phyloP scores from a whole-genome alignment of 768 basidiomycete genomes.

The Serendipita indica region DNA sequence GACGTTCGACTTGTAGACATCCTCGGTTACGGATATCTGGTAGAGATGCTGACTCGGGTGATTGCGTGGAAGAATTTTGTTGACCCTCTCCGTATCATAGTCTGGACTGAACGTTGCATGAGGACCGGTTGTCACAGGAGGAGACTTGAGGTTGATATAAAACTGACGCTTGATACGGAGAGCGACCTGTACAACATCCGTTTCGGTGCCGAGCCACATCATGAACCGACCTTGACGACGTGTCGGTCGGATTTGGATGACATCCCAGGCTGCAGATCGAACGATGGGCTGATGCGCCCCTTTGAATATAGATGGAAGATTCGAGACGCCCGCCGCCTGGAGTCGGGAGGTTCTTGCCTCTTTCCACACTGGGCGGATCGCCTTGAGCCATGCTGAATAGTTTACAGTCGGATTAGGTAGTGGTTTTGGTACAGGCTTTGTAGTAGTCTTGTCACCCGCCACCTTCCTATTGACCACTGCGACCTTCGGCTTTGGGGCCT shows the following conservation, averaged over 20 bases:
- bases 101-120: slow-evolving; percentile 44
- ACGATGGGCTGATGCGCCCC: slow-evolving; percentile 33
- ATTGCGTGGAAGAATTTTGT: slow-evolving; percentile 64
- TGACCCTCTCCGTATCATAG: slow-evolving; percentile 60
- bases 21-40: slow-evolving; percentile 69
- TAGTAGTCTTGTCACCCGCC: slow-evolving; percentile 28
- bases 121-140: slow-evolving; percentile 23
- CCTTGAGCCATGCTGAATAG: slow-evolving; percentile 66
- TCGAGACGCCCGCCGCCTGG: slow-evolving; percentile 26
- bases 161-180: slow-evolving; percentile 84
- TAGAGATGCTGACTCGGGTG: slow-evolving; percentile 66
- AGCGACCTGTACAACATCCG: slow-evolving; percentile 61
- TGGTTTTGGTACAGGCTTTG: slow-evolving; percentile 23
- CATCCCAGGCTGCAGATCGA: slow-evolving; percentile 65
- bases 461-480: slow-evolving; percentile 41
- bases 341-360: slow-evolving; percentile 35
- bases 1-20: slow-evolving; percentile 66
- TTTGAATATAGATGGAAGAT: slow-evolving; percentile 63
- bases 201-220: slow-evolving; percentile 76
- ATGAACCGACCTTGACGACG: slow-evolving; percentile 66
- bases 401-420: slow-evolving; percentile 48
- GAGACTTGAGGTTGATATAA: slow-evolving; percentile 75
- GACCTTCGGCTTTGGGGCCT: slow-evolving; percentile 25
- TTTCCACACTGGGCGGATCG: slow-evolving; percentile 68
- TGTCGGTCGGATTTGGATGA: slow-evolving; percentile 76